These are phyloP conservation scores for Beauveria varroae DNA, from an alignment of 2,329 filamentous ascomycete genomes.

Conservation along the genomic window DNA sequence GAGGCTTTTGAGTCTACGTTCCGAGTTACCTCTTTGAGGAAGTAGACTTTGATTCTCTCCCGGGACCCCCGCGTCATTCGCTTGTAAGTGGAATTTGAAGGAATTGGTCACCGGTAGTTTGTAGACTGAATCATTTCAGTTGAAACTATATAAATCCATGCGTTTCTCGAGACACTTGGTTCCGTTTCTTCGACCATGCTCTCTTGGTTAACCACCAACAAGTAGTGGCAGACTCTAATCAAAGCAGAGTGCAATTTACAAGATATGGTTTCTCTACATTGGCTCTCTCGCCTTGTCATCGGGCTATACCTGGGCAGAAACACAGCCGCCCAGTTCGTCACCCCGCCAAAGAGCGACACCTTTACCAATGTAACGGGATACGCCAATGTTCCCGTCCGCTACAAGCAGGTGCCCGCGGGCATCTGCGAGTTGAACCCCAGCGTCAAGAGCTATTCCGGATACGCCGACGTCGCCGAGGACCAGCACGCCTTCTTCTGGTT, in stretches of 20 bases:
- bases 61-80: too few species aligned
- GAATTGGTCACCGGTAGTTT: too few species aligned
- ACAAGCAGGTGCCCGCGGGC: constrained; percentile 22
- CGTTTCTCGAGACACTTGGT: too few species aligned
- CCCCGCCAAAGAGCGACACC: constrained; percentile 11
- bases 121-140: too few species aligned
- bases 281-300: background rate
- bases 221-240: too few species aligned
- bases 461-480: constrained; percentile 34
- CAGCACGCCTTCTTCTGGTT: constrained; percentile 21
- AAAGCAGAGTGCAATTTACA: too few species aligned
- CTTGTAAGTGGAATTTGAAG: too few species aligned
- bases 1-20: background rate
- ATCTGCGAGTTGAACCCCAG: constrained; percentile 35
- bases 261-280: background rate
- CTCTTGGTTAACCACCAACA: too few species aligned
- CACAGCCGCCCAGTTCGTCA: constrained; percentile 18
- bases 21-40: background rate
- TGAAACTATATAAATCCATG: too few species aligned
- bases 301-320: background rate
- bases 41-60: background rate
- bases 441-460: constrained; percentile 38
- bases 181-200: too few species aligned
- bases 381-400: constrained; percentile 16
- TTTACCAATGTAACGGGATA: constrained; percentile 14